Percentiles rank a stretch among this genome's conserved stretches.
phyloP scores from a whole-genome alignment of 2,329 filamentous ascomycete species.

The Esteya vermicola region DNA sequence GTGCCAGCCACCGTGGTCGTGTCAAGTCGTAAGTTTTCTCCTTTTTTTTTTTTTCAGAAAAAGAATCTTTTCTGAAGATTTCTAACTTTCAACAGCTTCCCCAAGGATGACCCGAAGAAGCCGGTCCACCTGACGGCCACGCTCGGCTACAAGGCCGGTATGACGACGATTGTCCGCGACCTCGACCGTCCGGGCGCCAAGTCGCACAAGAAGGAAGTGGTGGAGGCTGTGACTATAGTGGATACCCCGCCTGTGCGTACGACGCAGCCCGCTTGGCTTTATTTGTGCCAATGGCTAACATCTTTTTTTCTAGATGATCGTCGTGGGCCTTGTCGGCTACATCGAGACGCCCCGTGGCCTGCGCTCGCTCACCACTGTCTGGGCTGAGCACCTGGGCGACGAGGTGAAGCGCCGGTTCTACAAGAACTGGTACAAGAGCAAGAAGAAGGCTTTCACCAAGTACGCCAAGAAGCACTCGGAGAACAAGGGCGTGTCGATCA shows the following conservation, averaged over 20 bases:
- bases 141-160: constrained; percentile 99
- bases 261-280: constrained; percentile 64
- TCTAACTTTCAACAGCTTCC: constrained; percentile 53
- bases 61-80: background rate
- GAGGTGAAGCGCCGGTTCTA: constrained; percentile 99
- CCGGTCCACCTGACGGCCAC: constrained; percentile 94
- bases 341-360: constrained; percentile 99
- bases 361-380: constrained; percentile 97
- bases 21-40: constrained; percentile 74
- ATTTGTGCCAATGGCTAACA: constrained; percentile 58
- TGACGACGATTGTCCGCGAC: constrained; percentile 99
- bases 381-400: constrained; percentile 98
- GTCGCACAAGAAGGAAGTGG: constrained; percentile 98
- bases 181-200: constrained; percentile 98
- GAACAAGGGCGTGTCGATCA: constrained; percentile 77
- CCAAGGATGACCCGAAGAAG: constrained; percentile 99
- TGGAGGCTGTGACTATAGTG: constrained; percentile 77
- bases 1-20: constrained; percentile 26
- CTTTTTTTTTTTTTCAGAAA: background rate
- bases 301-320: constrained; percentile 75
- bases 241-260: constrained; percentile 90
- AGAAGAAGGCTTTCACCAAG: constrained; percentile 99
- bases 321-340: constrained; percentile 99
- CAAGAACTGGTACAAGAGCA: constrained; percentile 99
- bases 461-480: constrained; percentile 99